Conservation (phyloP, 768 basidiomycete genomes). For the Trametes coccinea region DNA sequence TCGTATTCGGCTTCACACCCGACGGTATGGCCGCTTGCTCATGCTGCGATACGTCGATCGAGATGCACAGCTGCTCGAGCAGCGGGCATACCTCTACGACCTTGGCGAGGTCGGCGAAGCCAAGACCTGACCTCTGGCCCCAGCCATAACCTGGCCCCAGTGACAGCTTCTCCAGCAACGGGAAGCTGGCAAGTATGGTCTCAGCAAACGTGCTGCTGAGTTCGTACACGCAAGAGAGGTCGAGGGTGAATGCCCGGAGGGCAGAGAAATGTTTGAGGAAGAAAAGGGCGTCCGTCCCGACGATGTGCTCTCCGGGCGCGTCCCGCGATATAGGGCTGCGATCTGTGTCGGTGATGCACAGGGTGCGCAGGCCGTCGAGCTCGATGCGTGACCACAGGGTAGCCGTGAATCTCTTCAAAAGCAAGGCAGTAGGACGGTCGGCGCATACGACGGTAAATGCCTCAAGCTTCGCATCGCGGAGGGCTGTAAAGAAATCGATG, state of each 20-base stretch:
- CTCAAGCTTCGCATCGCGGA: conserved; percentile 1
- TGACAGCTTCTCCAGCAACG: conserved; percentile 3
- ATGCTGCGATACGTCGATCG: neutral
- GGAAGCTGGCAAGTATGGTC: neutral
- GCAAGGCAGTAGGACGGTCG: neutral
- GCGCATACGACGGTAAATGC: neutral
- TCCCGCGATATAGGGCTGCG: neutral
- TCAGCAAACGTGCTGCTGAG: neutral
- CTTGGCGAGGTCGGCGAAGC: conserved; percentile 6
- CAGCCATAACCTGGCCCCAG: conserved; percentile 3
- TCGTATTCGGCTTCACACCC: neutral
- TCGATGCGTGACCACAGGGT: neutral
- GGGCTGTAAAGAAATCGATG: conserved; percentile 1
- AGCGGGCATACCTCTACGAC: neutral
- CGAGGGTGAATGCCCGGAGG: conserved; percentile 1
- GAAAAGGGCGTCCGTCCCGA: neutral
- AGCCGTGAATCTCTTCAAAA: neutral
- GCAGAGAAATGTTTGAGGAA: neutral
- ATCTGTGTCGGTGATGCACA: neutral
- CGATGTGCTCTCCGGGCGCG: neutral
- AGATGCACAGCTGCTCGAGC: neutral
- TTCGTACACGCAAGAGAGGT: neutral
- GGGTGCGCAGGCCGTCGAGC: neutral
- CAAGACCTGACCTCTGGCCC: neutral
- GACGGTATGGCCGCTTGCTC: neutral